Base-by-base conservation (phyloP, 257 asterid species). In the Agastache rugosa region DNA sequence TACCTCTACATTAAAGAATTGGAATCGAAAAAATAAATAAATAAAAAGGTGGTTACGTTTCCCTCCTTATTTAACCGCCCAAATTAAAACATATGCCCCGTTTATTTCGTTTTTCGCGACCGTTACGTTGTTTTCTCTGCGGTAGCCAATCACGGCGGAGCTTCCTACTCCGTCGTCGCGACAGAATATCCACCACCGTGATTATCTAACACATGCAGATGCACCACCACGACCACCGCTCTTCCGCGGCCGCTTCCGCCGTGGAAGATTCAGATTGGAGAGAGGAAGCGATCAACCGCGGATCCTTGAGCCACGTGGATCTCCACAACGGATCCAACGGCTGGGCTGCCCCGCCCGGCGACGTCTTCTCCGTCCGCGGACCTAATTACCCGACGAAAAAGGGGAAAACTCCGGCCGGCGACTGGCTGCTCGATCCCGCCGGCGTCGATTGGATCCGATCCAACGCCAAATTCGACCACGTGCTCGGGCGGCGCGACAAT, bases 371-470 rank as follows among this genome's bases (percentile, higher is more conserved):
- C 50, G 84, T 93, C 75, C 96, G 98, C 0, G 93, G 91, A 14
- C 88, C 84, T 2, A 84, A 88, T 75, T 93, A 87, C 90, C 85
- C 86, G 31, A 37, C 91, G 5, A 87, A 79, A 71, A 93, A 79
- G 73, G 25, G 80, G 25, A 91, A 93, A 87, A 17, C 63, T 16
- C 91, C 91, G 0, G 86, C 97, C 23, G 92, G 91, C 1, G 80
- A 84, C 10, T 90, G 91, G 88, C 84, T 91, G 31, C 68, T 93
- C 64, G 87, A 86, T 16, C 93, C 96, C 2, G 97, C 94, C 54
- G 97, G 96, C 48, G 90, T 93, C 15, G 98, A 93, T 65, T 93
- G 98, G 98, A 87, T 93, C 75, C 82, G 93, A 76, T 93, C 96
- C 63, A 86, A 83, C 58, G 80, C 88, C 44, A 90, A 85, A 56